A percentile compares a stretch with the other conserved stretches of the same genome.
These are phyloP conservation scores for Stachybotrys elegans DNA, from an alignment of 2,329 filamentous ascomycete genomes.

Conservation along the genomic window DNA sequence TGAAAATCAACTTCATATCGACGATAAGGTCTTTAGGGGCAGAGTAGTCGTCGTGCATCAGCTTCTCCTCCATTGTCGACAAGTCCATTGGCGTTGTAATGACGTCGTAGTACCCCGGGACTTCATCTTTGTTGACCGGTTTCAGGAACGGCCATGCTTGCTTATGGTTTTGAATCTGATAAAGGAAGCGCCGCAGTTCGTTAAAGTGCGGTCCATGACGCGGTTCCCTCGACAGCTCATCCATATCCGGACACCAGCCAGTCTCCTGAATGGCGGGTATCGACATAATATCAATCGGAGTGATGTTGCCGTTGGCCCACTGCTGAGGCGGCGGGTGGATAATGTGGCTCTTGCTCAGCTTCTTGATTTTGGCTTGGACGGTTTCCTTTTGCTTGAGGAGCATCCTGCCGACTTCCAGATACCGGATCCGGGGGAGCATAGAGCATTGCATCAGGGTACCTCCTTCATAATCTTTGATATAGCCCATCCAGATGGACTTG, in stretches of 20 bases:
- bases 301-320: constrained; percentile 57
- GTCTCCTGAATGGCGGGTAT: constrained; percentile 79
- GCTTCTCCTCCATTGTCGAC: constrained; percentile 67
- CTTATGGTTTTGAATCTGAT: constrained; percentile 68
- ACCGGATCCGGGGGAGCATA: constrained; percentile 84
- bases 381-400: constrained; percentile 88
- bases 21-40: constrained; percentile 67
- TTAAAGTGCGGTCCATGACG: constrained; percentile 73
- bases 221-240: constrained; percentile 69
- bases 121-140: constrained; percentile 70
- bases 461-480: constrained; percentile 95
- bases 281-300: constrained; percentile 61
- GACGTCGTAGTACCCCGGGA: constrained; percentile 73
- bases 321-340: constrained; percentile 61
- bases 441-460: constrained; percentile 95
- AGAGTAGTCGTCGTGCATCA: constrained; percentile 67
- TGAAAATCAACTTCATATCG: constrained; percentile 66
- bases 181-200: constrained; percentile 65
- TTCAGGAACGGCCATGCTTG: constrained; percentile 71
- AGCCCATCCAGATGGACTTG: constrained; percentile 89
- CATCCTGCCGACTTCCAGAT: constrained; percentile 82
- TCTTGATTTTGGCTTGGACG: constrained; percentile 82
- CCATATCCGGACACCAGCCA: constrained; percentile 90
- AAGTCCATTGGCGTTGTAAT: constrained; percentile 76
- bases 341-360: constrained; percentile 66